A percentile compares a stretch with the other conserved stretches of the same genome.
phyloP scores from a whole-genome alignment of 306 rosid genomes.

The Vachellia pachyceras region DNA sequence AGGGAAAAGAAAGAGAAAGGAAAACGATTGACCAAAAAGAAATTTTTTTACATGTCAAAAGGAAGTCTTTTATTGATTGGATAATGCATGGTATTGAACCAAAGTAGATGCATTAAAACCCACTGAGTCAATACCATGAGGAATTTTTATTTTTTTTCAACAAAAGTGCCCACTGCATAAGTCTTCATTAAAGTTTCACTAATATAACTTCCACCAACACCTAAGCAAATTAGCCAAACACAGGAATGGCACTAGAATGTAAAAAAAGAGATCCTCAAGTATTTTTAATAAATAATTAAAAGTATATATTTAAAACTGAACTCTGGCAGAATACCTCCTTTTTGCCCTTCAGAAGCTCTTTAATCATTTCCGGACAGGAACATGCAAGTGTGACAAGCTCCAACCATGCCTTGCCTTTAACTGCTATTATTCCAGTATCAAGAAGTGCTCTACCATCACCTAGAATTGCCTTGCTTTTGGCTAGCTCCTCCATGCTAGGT shows the following conservation, averaged over 20 bases:
- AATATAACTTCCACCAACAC: background rate
- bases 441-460: conserved; percentile 93
- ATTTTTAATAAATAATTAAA: too few relatives aligned
- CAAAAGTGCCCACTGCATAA: conserved; percentile 9
- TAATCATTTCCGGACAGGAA: conserved; percentile 75
- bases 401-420: conserved; percentile 93
- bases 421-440: conserved; percentile 93
- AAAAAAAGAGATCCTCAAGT: too few relatives aligned
- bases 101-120: conserved; percentile 23
- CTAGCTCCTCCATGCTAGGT: conserved; percentile 75
- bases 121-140: conserved; percentile 9
- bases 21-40: background rate
- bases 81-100: background rate
- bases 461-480: conserved; percentile 69
- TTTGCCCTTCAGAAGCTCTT: conserved; percentile 67
- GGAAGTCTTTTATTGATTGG: conserved; percentile 10
- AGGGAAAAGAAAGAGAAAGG: too few relatives aligned
- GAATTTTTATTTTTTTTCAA: conserved; percentile 3
- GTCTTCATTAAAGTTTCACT: conserved; percentile 4
- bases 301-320: too few relatives aligned
- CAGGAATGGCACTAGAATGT: too few relatives aligned
- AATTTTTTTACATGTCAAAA: background rate
- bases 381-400: conserved; percentile 83
- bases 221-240: too few relatives aligned
- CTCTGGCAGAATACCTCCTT: conserved; percentile 76